Evolutionary conservation across 257 asterid species (phyloP), one percentile per base, ranked within the genome.

Genomic region (Penstemon eatonii): DNA sequence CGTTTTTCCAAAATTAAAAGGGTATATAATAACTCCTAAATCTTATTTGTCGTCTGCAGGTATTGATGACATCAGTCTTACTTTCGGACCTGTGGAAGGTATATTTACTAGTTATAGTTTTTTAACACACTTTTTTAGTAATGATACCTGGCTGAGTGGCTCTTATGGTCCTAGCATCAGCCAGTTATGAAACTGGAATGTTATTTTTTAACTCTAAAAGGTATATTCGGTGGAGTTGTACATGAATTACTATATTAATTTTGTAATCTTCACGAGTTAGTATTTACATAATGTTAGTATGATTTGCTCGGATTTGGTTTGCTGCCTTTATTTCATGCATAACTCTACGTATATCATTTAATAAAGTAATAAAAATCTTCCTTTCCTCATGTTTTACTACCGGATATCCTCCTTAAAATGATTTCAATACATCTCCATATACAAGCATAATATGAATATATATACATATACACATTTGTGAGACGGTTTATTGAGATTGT

Each of bases 21-120:
- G 42, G 56, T 38, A 49, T 25, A 62, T 33, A 65, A 33, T 70
- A 73, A 69, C 66, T 65, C 67, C 62, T 55, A 33, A 54, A 63
- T 56, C 47, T 46, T 62, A 60, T 70, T 56, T 61, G 72, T 53
- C 47, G 38, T 65, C 7, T 79, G 73, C 82, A 86, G 93, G 85
- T 78, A 79, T 86, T 56, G 90, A 86, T 70, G 90, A 86, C 33
- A 68, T 84, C 13, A 81, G 82, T 65, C 81, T 84, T 73, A 52
- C 87, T 63, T 86, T 86, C 78, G 93, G 90, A 64, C 85, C 89
- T 0, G 80, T 81, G 53, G 90, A 86, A 84, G 93, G 93, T 86
- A 73, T 25, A 66, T 55, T 56, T 15, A n/a, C 55, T 47, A 9
- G 39, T 53, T 12, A 4, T 41, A 40, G 56, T 45, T 43, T 62